phyloP scores from a whole-genome alignment of 768 basidiomycete species.

The Pisolithus microcarpus region DNA sequence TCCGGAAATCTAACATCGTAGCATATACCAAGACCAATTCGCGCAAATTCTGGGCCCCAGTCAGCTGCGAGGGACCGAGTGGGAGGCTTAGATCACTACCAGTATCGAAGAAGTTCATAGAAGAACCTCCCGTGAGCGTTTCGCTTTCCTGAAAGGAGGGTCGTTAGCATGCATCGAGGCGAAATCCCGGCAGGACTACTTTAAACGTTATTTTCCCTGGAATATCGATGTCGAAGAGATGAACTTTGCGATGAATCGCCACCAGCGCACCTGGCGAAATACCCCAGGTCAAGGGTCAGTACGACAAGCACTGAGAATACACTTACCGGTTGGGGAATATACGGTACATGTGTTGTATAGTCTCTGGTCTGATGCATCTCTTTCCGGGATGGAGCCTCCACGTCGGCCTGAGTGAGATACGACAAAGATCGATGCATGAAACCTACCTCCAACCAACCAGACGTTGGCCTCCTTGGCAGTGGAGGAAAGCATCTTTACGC shows the following conservation, averaged over 20 bases:
- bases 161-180: not conserved
- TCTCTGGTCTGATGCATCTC: conserved; percentile 51
- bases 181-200: conserved; percentile 30
- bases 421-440: not conserved
- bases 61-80: not conserved
- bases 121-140: conserved; percentile 69
- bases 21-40: conserved; percentile 92
- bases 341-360: conserved; percentile 92
- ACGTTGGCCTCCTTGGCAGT: conserved; percentile 69
- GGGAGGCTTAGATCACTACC: conserved; percentile 36
- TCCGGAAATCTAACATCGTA: conserved; percentile 96
- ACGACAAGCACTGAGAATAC: not conserved
- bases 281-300: not conserved
- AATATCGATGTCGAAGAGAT: conserved; percentile 97
- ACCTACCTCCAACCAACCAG: conserved; percentile 89
- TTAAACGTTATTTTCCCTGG: conserved; percentile 88
- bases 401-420: not conserved
- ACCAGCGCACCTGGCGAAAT: conserved; percentile 66
- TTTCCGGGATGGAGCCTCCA: conserved; percentile 89
- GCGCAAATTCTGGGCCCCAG: conserved; percentile 71
- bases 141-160: conserved; percentile 66
- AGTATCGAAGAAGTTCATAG: conserved; percentile 79
- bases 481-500: conserved; percentile 72
- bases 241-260: conserved; percentile 86
- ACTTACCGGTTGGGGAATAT: conserved; percentile 69